Base-by-base conservation (phyloP, 2,329 filamentous ascomycete genomes). In the Alternaria brassicae region DNA sequence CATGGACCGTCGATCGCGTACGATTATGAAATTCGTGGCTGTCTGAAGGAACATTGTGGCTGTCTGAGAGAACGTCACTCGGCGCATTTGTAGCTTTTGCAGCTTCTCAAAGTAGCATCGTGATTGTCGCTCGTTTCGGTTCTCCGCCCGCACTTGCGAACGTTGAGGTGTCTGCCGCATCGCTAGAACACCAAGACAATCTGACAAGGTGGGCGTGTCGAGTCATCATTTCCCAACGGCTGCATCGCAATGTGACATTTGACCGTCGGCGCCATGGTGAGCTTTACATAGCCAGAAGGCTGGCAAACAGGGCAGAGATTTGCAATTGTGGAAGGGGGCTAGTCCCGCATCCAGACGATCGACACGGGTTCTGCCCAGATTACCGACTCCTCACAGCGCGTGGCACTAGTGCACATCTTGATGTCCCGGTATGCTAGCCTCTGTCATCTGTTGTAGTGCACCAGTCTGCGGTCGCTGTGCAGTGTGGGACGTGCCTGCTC, bases 1-100 rank as follows among this genome's bases (percentile, higher is more conserved):
- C 45, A 51, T 49, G 51, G 47, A 55, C 17, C 12, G 54, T 28
- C 28, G 44, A 41, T 54, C 50, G 44, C 30, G 28, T 34, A n/a
- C 42, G n/a, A 27, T 55, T 40, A 32, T n/a, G 21, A 48, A 44
- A 40, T 37, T 28, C 40, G 44, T 41, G 39, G 40, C 32, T 37
- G 7, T 49, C 36, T 28, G 25, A 23, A 55, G 17, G 13, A 40
- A 40, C 13, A 30, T 8, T 56, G 70, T 72, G 70, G 70, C 69
- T 71, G 67, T 69, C 66, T 72, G 69, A 66, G 63, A 67, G 23
- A 47, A 63, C 69, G 70, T 72, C 70, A 70, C 62, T 27, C 17
- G 44, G 61, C 53, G 12, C 56, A 30, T 27, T 41, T 37, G 40
- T 34, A 44, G 41, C 39, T 47, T n/a, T 30, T 44, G 42, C 40